These are phyloP conservation scores for Pyrenophora teres DNA, from an alignment of 2,329 filamentous ascomycete genomes.

Conservation along the genomic window DNA sequence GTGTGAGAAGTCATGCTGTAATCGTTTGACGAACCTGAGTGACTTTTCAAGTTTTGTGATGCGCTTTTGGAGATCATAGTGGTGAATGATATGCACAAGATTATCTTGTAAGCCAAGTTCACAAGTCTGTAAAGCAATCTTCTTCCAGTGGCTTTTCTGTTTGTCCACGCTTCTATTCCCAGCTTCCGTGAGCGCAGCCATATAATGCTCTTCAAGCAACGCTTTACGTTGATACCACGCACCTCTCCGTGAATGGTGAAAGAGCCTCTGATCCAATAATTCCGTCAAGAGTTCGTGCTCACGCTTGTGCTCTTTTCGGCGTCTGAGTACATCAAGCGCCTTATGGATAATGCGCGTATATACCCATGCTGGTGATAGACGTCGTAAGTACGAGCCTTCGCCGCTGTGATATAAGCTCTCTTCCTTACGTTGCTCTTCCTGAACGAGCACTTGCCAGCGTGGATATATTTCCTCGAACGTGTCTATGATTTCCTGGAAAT, in stretches of 20 bases:
- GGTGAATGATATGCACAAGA: constrained; percentile 88
- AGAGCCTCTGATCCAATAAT: constrained; percentile 78
- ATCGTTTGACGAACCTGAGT: constrained; percentile 78
- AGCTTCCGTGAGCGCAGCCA: constrained; percentile 58
- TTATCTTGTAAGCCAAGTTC: constrained; percentile 85
- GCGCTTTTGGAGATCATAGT: constrained; percentile 93
- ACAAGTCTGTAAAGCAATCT: constrained; percentile 76
- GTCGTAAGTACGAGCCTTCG: constrained; percentile 85
- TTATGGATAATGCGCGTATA: constrained; percentile 95
- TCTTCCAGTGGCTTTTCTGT: constrained; percentile 83
- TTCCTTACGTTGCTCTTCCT: constrained; percentile 79
- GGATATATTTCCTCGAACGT: constrained; percentile 76
- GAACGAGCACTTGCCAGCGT: constrained; percentile 75
- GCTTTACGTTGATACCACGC: constrained; percentile 97
- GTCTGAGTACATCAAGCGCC: constrained; percentile 75
- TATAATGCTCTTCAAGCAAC: constrained; percentile 92
- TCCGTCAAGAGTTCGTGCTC: constrained; percentile 77
- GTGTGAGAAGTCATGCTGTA: constrained; percentile 92
- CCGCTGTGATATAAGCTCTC: constrained; percentile 76
- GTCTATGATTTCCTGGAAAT: constrained; percentile 69
- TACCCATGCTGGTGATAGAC: constrained; percentile 89
- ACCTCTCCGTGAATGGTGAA: constrained; percentile 82
- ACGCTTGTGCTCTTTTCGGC: constrained; percentile 76
- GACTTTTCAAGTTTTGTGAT: constrained; percentile 88
- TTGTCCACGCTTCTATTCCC: constrained; percentile 53